A percentile compares a stretch with the other conserved stretches of the same genome.
Conservation (phyloP, 176 grass and related monocot species). For the Echinochloa phyllopogon region DNA sequence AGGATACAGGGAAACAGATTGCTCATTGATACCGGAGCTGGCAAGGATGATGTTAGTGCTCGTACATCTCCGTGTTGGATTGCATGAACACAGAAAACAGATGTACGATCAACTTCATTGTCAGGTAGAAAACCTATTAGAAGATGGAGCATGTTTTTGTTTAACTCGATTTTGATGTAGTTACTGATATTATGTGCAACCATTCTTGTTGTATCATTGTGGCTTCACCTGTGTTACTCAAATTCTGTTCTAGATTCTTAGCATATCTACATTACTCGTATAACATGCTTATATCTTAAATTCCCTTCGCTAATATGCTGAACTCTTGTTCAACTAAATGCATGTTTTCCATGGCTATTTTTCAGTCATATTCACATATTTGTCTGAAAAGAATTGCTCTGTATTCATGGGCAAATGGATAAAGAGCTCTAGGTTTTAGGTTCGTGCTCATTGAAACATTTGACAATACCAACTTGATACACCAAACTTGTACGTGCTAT, state of each 20-base stretch:
- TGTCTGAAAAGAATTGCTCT: neutral
- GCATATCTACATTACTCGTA: neutral
- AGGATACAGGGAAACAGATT: slow-evolving; percentile 33
- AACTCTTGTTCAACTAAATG: slow-evolving; percentile 16
- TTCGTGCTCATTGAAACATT: neutral
- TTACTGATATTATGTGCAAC: slow-evolving; percentile 12
- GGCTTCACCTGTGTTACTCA: slow-evolving; percentile 17
- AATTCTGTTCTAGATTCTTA: slow-evolving; percentile 8
- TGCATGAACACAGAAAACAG: neutral
- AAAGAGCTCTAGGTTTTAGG: neutral
- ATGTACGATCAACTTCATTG: slow-evolving; percentile 28
- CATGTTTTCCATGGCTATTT: neutral
- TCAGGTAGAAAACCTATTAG: slow-evolving; percentile 35
- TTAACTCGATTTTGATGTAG: slow-evolving; percentile 21
- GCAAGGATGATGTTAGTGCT: neutral
- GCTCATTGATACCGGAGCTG: slow-evolving; percentile 14
- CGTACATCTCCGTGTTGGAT: neutral
- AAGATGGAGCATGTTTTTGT: slow-evolving; percentile 30
- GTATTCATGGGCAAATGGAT: neutral
- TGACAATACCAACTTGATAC: neutral
- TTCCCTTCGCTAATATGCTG: neutral
- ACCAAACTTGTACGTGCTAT: neutral
- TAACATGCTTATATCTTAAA: neutral
- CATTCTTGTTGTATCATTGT: slow-evolving; percentile 34
- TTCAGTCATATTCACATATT: slow-evolving; percentile 10